Conservation (phyloP, 148 eudicot species). For the Rhododendron ovatum region DNA sequence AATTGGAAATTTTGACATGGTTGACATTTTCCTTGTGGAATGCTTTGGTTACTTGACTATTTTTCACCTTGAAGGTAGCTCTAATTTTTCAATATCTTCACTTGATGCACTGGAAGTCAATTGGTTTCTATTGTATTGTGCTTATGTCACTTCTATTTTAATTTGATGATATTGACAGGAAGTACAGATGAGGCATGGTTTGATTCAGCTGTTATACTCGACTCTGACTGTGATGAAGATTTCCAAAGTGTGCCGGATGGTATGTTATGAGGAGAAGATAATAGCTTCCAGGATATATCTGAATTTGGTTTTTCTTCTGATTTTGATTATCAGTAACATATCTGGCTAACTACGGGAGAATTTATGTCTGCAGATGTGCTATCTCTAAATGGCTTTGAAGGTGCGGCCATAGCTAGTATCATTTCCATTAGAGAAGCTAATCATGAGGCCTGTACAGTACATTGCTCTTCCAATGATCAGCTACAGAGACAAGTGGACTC, state of each 20-base stretch:
- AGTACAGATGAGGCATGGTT: slow-evolving; percentile 83
- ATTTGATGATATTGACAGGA: slow-evolving; percentile 39
- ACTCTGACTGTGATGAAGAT: slow-evolving; percentile 91
- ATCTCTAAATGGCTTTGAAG: slow-evolving; percentile 49
- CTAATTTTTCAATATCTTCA: not conserved
- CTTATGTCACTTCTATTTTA: not conserved
- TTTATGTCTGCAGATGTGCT: slow-evolving; percentile 41
- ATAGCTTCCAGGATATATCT: not conserved
- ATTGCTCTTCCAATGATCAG: slow-evolving; percentile 17
- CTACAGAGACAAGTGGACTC: slow-evolving; percentile 25
- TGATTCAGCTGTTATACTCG: slow-evolving; percentile 67
- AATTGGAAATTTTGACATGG: not conserved
- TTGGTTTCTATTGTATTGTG: slow-evolving; percentile 9
- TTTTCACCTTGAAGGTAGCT: not conserved
- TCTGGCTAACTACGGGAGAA: not conserved
- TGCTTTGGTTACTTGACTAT: not conserved
- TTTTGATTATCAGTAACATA: not conserved
- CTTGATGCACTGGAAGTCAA: slow-evolving; percentile 5
- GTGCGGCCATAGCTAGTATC: slow-evolving; percentile 29
- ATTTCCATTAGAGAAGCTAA: slow-evolving; percentile 28
- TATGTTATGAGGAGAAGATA: slow-evolving; percentile 17
- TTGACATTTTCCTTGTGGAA: not conserved
- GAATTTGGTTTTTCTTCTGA: not conserved
- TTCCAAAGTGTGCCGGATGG: slow-evolving; percentile 85
- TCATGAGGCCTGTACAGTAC: slow-evolving; percentile 15